A percentile compares a stretch with the other conserved stretches of the same genome.
Evolutionary conservation across 352 stramenopile species (phyloP).

Genomic region (Blastocystis sp.): DNA sequence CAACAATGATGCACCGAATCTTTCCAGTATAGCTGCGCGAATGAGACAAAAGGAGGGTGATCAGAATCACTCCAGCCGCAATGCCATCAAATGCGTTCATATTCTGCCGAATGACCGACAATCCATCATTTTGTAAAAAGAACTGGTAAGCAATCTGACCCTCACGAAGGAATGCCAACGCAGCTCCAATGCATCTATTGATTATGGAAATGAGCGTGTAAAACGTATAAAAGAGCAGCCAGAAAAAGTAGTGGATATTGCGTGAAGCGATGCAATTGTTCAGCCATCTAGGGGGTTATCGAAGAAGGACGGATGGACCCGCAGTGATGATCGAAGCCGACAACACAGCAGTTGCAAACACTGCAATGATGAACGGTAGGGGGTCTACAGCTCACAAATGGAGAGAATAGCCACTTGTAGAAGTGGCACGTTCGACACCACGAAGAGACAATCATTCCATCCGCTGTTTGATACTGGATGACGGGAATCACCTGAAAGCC

Average conservation of each 20-base stretch:
- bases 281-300: constrained; percentile 6
- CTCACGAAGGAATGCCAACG: not conserved
- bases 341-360: constrained; percentile 35
- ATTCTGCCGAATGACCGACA: not conserved
- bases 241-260: constrained; percentile 52
- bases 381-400: not conserved
- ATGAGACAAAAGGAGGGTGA: not conserved
- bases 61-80: not conserved
- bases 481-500: constrained; percentile 13
- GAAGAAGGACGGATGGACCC: not conserved
- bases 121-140: not conserved
- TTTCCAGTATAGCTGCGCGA: not conserved
- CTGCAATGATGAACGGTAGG: constrained; percentile 21
- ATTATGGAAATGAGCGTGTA: not conserved
- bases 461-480: constrained; percentile 25
- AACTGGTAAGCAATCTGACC: not conserved
- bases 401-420: not conserved
- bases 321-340: constrained; percentile 58
- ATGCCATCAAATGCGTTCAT: not conserved
- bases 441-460: not conserved
- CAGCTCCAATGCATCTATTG: not conserved
- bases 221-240: constrained; percentile 33
- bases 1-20: not conserved
- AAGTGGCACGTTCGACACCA: constrained; percentile 61
- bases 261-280: constrained; percentile 19